These are phyloP conservation scores for cucumber (Cucumis sativus) DNA, from an alignment of 306 rosid species.

Conservation along the genomic window DNA sequence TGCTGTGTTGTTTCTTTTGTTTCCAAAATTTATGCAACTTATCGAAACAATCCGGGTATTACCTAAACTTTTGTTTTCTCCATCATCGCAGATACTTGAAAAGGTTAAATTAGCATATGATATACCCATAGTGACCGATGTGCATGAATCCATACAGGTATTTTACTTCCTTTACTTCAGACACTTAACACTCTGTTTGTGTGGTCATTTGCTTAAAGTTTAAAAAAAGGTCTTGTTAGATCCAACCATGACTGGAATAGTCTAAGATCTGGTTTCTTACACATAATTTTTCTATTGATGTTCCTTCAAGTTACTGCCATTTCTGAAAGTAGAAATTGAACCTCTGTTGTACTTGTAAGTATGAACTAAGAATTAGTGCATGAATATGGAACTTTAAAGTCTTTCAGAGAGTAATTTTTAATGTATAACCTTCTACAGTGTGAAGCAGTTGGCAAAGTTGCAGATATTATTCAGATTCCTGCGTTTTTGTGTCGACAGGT, in stretches of 20 bases:
- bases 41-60: not conserved
- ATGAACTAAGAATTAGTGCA: not conserved
- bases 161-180: not conserved
- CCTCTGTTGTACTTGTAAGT: not conserved
- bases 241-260: not conserved
- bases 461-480: constrained; percentile 92
- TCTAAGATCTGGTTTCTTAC: not conserved
- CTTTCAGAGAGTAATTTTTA: not conserved
- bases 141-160: constrained; percentile 69
- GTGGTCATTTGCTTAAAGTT: not conserved
- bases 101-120: constrained; percentile 83
- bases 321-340: not conserved
- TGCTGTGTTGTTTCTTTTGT: not conserved
- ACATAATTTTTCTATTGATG: not conserved
- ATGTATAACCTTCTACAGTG: constrained; percentile 32
- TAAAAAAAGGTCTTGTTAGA: not conserved
- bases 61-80: not conserved
- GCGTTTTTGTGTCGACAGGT: constrained; percentile 96
- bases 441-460: constrained; percentile 88
- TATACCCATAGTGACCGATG: constrained; percentile 85
- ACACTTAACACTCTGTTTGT: not conserved
- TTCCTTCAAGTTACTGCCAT: not conserved
- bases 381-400: not conserved
- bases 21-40: not conserved
- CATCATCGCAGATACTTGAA: constrained; percentile 63